These are phyloP conservation scores for Penicillium palitans DNA, from an alignment of 2,329 filamentous ascomycete species.

Conservation along the genomic window DNA sequence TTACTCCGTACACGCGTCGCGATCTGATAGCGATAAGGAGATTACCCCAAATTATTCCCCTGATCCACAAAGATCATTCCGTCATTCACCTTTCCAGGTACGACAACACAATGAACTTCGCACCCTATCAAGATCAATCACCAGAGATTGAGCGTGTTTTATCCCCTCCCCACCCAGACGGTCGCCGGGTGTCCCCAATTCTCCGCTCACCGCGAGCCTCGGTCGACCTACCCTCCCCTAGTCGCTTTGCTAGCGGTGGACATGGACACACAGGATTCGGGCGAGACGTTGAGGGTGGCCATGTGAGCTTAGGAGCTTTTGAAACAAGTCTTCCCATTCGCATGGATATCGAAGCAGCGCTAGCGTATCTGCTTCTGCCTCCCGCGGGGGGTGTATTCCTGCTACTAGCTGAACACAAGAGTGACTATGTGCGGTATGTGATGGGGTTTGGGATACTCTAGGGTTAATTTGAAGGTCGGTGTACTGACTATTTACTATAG, in stretches of 20 bases:
- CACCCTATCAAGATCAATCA: slow-evolving; percentile 90
- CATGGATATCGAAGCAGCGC: slow-evolving; percentile 83
- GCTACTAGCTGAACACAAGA: slow-evolving; percentile 86
- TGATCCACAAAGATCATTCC: slow-evolving; percentile 5
- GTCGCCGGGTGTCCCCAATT: slow-evolving; percentile 55
- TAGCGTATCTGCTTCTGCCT: slow-evolving; percentile 83
- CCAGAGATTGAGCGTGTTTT: slow-evolving; percentile 80
- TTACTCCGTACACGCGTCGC: slow-evolving; percentile 6
- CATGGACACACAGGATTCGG: slow-evolving; percentile 44
- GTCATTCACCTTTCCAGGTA: neutral
- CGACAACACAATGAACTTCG: slow-evolving; percentile 73
- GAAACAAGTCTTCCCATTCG: slow-evolving; percentile 85
- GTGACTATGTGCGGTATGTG: slow-evolving; percentile 85
- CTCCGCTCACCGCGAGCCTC: slow-evolving; percentile 55
- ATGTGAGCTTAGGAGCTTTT: slow-evolving; percentile 73
- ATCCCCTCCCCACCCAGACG: slow-evolving; percentile 63
- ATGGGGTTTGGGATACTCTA: neutral
- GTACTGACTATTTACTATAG: slow-evolving; percentile 45
- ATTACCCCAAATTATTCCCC: slow-evolving; percentile 7
- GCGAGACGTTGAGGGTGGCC: slow-evolving; percentile 49
- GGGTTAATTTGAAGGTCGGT: neutral
- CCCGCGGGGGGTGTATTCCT: slow-evolving; percentile 83
- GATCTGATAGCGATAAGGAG: slow-evolving; percentile 17
- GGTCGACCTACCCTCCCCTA: slow-evolving; percentile 42
- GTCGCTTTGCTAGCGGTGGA: slow-evolving; percentile 39